Percentiles rank a stretch among this genome's conserved stretches.
Conservation (phyloP, 2,329 filamentous ascomycete genomes). For the Cercospora zeae-maydis region DNA sequence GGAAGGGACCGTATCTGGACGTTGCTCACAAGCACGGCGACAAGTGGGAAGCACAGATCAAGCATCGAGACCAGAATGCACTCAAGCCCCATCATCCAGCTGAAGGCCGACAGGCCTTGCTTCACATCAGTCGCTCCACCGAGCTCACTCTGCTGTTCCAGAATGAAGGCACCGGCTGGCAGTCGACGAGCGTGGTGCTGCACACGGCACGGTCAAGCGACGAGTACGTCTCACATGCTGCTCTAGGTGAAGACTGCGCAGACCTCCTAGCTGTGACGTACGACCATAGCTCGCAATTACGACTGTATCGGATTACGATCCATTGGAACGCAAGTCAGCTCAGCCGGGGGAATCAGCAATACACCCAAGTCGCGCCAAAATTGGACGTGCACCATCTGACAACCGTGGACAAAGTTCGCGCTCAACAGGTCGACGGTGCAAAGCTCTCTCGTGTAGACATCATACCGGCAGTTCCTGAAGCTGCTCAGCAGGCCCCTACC, state of each 20-base stretch:
- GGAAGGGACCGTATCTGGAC: slow-evolving; percentile 31
- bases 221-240: slow-evolving; percentile 75
- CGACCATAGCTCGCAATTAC: slow-evolving; percentile 67
- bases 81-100: slow-evolving; percentile 71
- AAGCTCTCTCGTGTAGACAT: slow-evolving; percentile 29
- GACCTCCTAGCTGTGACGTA: slow-evolving; percentile 63
- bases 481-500: slow-evolving; percentile 51
- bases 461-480: slow-evolving; percentile 52
- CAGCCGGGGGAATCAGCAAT: slow-evolving; percentile 32
- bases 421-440: slow-evolving; percentile 30
- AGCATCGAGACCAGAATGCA: slow-evolving; percentile 54
- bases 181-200: slow-evolving; percentile 66
- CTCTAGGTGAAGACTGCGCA: slow-evolving; percentile 56
- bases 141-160: slow-evolving; percentile 73
- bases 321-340: slow-evolving; percentile 61
- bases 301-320: slow-evolving; percentile 68
- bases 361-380: slow-evolving; percentile 30
- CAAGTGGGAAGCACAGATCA: slow-evolving; percentile 67
- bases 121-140: slow-evolving; percentile 73
- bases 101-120: slow-evolving; percentile 65
- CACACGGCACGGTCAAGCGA: slow-evolving; percentile 39
- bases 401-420: slow-evolving; percentile 26
- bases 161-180: slow-evolving; percentile 66
- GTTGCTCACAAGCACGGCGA: slow-evolving; percentile 41
- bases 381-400: slow-evolving; percentile 31